Percentiles rank a stretch among this genome's conserved stretches.
Conservation (phyloP, 345 rosid species). For the Eucalyptus polyanthemos region DNA sequence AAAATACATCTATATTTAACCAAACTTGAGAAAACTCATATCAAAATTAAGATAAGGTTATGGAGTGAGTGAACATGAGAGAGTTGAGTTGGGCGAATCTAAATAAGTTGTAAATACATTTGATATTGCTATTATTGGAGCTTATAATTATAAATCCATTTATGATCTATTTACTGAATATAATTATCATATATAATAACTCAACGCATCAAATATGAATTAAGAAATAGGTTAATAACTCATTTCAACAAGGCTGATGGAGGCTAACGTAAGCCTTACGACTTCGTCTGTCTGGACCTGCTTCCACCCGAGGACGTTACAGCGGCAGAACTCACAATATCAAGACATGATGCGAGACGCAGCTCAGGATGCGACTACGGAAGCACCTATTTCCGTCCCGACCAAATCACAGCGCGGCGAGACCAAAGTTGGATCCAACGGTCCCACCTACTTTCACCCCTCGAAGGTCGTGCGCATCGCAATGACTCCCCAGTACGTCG, state of each 20-base stretch:
- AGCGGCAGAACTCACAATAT: neutral
- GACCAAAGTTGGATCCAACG: neutral
- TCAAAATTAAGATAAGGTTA: too few species aligned
- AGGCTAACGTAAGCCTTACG: neutral
- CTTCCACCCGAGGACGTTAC: neutral
- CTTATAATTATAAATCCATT: neutral
- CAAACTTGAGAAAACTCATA: rapidly evolving
- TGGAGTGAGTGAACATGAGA: neutral
- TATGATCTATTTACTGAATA: rapidly evolving
- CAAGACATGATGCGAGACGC: neutral
- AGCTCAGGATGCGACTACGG: too few species aligned
- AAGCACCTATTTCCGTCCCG: neutral
- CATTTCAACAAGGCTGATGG: neutral
- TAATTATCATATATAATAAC: too few species aligned
- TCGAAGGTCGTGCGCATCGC: neutral
- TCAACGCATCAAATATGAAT: rapidly evolving
- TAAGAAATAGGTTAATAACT: too few species aligned
- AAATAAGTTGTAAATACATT: too few species aligned
- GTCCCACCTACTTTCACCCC: neutral
- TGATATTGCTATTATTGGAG: rapidly evolving
- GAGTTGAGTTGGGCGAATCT: neutral
- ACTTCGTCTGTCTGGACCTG: neutral
- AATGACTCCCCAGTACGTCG: neutral
- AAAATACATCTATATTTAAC: too few species aligned
- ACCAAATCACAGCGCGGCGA: neutral